phyloP scores from a whole-genome alignment of 2,329 filamentous ascomycete species.

The Aspergillus alliaceus region DNA sequence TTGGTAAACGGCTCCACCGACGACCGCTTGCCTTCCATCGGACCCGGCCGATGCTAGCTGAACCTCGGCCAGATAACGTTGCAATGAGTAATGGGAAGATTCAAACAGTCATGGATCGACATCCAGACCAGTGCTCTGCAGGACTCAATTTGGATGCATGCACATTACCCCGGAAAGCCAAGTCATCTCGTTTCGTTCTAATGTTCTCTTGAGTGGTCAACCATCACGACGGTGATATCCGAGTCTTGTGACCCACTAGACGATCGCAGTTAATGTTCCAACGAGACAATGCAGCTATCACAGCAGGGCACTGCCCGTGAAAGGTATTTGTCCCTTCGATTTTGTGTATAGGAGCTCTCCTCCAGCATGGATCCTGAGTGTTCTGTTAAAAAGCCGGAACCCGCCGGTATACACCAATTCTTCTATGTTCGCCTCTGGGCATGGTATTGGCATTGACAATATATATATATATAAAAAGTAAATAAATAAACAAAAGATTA shows the following conservation, averaged over 20 bases:
- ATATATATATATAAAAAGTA: no score
- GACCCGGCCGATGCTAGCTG: constrained; percentile 6
- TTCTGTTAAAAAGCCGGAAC: background rate
- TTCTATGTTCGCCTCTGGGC: no score
- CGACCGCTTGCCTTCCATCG: constrained; percentile 2
- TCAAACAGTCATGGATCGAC: background rate
- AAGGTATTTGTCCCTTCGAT: background rate
- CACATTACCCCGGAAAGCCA: background rate
- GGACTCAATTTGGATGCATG: background rate
- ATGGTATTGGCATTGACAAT: no score
- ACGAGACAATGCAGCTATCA: background rate
- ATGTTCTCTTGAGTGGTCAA: background rate
- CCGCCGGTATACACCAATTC: background rate
- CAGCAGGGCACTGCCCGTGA: background rate
- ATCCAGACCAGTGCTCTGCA: background rate
- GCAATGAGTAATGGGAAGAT: background rate
- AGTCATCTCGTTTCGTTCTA: background rate
- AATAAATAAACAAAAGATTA: no score
- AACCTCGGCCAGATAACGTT: constrained; percentile 1
- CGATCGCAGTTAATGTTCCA: background rate
- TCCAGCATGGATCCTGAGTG: background rate
- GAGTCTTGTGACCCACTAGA: background rate
- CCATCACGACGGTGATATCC: background rate
- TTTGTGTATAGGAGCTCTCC: background rate
- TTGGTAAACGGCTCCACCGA: background rate